Percentiles rank a stretch among this genome's conserved stretches.
These are phyloP conservation scores for Silene vulgaris DNA, from an alignment of 179 eudicot species.

Conservation along the genomic window DNA sequence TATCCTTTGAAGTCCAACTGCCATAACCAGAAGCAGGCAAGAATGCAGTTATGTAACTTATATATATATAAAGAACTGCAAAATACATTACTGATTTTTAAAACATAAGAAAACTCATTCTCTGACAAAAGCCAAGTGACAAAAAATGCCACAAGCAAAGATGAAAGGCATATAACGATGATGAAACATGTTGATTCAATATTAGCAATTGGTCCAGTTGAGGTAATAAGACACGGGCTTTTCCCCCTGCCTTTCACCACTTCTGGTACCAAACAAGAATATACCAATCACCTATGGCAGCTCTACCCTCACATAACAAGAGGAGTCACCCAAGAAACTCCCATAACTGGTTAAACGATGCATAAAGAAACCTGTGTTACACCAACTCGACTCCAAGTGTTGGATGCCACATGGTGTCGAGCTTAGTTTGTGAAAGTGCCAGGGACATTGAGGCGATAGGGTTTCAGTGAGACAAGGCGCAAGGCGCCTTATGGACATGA, in stretches of 20 bases:
- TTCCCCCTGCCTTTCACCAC: not conserved
- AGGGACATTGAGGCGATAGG: no score
- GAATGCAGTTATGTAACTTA: not conserved
- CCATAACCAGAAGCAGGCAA: conserved; percentile 16
- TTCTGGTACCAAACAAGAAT: not conserved
- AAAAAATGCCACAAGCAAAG: conserved; percentile 7
- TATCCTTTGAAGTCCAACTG: conserved; percentile 94
- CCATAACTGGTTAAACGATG: not conserved
- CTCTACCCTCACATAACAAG: conserved; percentile 5
- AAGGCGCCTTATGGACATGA: no score
- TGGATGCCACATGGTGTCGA: not conserved
- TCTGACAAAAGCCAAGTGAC: not conserved
- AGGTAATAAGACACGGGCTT: not conserved
- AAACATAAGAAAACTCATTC: not conserved
- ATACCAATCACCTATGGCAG: not conserved
- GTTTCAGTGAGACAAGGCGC: no score
- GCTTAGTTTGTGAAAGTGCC: no score
- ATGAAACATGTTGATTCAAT: not conserved
- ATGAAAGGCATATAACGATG: not conserved
- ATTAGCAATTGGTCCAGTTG: not conserved
- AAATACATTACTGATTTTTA: not conserved
- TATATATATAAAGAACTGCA: not conserved
- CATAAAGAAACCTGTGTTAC: not conserved
- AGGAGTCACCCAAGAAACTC: not conserved
- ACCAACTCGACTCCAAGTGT: not conserved